phyloP scores from a whole-genome alignment of 768 basidiomycete genomes.

The Mycena filopes region DNA sequence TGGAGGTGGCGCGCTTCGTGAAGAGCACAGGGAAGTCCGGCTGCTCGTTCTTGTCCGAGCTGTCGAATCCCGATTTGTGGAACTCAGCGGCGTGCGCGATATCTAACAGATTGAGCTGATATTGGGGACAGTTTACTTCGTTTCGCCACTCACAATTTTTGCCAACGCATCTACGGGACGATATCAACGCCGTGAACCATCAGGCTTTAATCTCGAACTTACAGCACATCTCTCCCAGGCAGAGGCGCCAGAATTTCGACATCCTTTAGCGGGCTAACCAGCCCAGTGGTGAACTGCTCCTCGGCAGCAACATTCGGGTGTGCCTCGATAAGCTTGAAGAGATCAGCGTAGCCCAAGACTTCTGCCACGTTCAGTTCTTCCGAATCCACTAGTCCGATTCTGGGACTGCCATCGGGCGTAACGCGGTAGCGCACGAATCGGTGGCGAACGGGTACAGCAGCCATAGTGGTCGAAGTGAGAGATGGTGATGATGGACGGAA shows the following conservation, averaged over 20 bases:
- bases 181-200: background rate
- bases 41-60: conserved; percentile 33
- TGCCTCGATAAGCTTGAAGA: conserved; percentile 34
- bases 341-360: conserved; percentile 24
- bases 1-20: conserved; percentile 34
- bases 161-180: conserved; percentile 19
- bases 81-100: conserved; percentile 34
- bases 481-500: background rate
- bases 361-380: conserved; percentile 28
- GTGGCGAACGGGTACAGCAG: conserved; percentile 23
- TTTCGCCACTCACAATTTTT: conserved; percentile 19
- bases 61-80: conserved; percentile 35
- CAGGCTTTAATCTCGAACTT: background rate
- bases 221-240: conserved; percentile 33
- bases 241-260: conserved; percentile 32
- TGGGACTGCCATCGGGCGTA: background rate
- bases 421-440: conserved; percentile 33
- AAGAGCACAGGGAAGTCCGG: conserved; percentile 34
- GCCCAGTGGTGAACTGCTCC: conserved; percentile 25
- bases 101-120: background rate
- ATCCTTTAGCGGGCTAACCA: background rate
- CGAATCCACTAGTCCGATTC: conserved; percentile 29
- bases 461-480: conserved; percentile 17
- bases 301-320: conserved; percentile 28
- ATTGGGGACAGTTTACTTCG: background rate